A percentile compares a stretch with the other conserved stretches of the same genome.
These are phyloP conservation scores for Tetragonia tetragonoides DNA, from an alignment of 148 eudicot genomes.

Conservation along the genomic window DNA sequence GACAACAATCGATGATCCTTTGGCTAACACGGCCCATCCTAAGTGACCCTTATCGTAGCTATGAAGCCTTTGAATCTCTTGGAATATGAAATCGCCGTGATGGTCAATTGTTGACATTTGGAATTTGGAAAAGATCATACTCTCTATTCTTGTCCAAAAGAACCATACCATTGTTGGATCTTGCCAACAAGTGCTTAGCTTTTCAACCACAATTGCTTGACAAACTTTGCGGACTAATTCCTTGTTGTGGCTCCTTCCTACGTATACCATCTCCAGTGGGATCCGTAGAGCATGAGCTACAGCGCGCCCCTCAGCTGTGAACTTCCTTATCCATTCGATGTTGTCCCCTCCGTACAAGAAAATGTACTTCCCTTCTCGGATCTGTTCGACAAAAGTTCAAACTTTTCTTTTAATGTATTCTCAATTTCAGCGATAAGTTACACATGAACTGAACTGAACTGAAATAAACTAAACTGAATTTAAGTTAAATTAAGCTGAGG, in stretches of 20 bases:
- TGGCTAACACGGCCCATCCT: conserved; percentile 50
- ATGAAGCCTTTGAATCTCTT: conserved; percentile 45
- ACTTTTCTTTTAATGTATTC: neutral
- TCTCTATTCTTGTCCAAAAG: conserved; percentile 46
- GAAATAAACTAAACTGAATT: no score
- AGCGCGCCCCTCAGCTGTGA: conserved; percentile 26
- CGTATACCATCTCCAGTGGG: conserved; percentile 50
- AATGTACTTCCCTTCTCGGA: conserved; percentile 42
- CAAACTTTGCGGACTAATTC: neutral
- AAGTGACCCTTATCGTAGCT: conserved; percentile 47
- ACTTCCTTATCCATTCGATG: conserved; percentile 44
- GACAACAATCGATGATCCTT: conserved; percentile 37
- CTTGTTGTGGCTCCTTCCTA: conserved; percentile 36
- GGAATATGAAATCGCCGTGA: conserved; percentile 33
- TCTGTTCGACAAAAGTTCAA: conserved; percentile 19
- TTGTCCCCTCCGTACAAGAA: conserved; percentile 47
- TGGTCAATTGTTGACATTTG: conserved; percentile 32
- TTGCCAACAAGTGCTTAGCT: conserved; percentile 27
- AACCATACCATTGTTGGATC: conserved; percentile 29
- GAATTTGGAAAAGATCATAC: conserved; percentile 47
- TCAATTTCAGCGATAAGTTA: no score
- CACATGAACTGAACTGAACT: no score
- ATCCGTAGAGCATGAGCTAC: conserved; percentile 27
- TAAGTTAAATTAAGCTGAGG: no score
- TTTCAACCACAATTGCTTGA: conserved; percentile 6